Evolutionary conservation across 495 filamentous ascomycete genomes (phyloP), one percentile per base, ranked within the genome.

Genomic region (Penicillium salamii): DNA sequence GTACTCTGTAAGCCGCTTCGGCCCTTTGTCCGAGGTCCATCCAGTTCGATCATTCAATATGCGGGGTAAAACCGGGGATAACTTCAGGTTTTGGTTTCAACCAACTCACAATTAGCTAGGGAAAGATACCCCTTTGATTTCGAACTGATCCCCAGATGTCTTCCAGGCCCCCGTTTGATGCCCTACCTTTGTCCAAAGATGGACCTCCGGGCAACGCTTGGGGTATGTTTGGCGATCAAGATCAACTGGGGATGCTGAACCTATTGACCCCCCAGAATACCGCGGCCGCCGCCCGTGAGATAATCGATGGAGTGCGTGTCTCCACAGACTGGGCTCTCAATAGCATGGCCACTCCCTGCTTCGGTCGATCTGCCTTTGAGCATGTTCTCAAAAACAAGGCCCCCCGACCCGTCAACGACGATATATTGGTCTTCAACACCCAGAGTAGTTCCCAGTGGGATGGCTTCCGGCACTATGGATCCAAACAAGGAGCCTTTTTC

Each of bases 371-470:
- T 6, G 38, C 55, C 3, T 67, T 69, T 48, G 41, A 64, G 14
- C 68, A 76, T 43, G 39, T 50, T 0, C 58, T 76, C 23, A 59
- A 55, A 28, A 66, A 71, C 33, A 72, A 71, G 55, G 54, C 58
- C 7, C 70, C 71, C n/a, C 57, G 66, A 38, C 53, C 54, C 2
- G 74, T 83, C 26, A 84, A 83, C 47, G 81, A 85, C 55, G 81
- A 85, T 61, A 57, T 78, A 17, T 73, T 80, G 71, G 73, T 68
- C 11, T 80, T 87, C 56, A 86, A 87, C 59, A 76, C 82, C 11
- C 82, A 86, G 68, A 66, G 68, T 20, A 72, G 69, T 37, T 72
- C 65, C 3, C 80, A 82, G 53, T 81, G 78, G 79, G 78, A 81
- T 69, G 77, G 78, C 6, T 77, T 81, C 36, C 54, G 76, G 28